Evolutionary conservation across 2,329 filamentous ascomycete genomes (phyloP).

Genomic region (Trematosphaeria pertusa): DNA sequence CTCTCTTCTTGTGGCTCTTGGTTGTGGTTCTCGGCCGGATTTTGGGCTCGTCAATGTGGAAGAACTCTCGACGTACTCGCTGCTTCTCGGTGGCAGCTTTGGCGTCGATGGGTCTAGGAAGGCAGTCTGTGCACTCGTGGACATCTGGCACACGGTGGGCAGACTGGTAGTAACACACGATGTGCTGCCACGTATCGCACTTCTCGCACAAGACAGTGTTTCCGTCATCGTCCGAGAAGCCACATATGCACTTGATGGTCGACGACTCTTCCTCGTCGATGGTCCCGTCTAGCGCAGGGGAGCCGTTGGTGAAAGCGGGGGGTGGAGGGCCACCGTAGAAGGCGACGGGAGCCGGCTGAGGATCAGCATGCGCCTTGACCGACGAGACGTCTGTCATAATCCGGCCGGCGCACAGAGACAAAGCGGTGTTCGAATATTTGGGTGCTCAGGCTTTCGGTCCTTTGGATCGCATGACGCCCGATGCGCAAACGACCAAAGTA

Average conservation of each 20-base stretch:
- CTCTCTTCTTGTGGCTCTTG: constrained; percentile 89
- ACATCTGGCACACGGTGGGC: constrained; percentile 72
- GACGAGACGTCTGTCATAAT: constrained; percentile 54
- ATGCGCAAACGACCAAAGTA: constrained; percentile 40
- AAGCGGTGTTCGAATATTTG: constrained; percentile 30
- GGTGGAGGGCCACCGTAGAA: constrained; percentile 35
- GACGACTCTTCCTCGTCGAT: constrained; percentile 79
- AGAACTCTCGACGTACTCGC: constrained; percentile 65
- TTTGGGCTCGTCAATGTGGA: constrained; percentile 64
- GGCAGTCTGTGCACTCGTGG: constrained; percentile 90
- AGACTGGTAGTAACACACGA: constrained; percentile 91
- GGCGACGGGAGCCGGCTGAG: constrained; percentile 49
- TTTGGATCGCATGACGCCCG: constrained; percentile 52
- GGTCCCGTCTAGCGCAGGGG: constrained; percentile 41
- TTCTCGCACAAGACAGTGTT: constrained; percentile 95
- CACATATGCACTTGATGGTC: constrained; percentile 98
- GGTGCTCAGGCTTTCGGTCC: constrained; percentile 46
- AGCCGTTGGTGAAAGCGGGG: constrained; percentile 45
- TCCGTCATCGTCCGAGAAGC: constrained; percentile 92
- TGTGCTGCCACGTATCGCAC: constrained; percentile 98
- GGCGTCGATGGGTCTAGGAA: constrained; percentile 75
- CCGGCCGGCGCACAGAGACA: constrained; percentile 35
- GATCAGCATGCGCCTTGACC: constrained; percentile 51
- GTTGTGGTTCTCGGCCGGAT: constrained; percentile 76
- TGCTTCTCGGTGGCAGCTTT: constrained; percentile 79